phyloP scores from a whole-genome alignment of 495 filamentous ascomycete genomes.

The Annulohypoxylon bovei region DNA sequence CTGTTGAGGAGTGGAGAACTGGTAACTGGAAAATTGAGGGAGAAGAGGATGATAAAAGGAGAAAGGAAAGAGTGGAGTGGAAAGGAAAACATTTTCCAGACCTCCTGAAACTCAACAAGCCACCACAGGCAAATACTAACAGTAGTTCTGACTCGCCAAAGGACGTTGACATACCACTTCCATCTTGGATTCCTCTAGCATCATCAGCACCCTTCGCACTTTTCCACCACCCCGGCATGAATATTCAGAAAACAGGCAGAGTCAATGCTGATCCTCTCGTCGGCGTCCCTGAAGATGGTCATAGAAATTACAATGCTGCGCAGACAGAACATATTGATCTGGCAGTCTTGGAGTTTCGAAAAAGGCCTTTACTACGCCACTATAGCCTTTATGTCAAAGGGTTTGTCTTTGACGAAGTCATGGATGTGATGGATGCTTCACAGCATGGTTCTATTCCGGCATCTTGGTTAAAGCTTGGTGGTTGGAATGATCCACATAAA shows the following conservation, averaged over 20 bases:
- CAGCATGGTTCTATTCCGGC: slow-evolving; percentile 29
- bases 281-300: slow-evolving; percentile 38
- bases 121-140: background rate
- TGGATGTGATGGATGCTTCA: slow-evolving; percentile 27
- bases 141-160: too few relatives aligned
- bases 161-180: background rate
- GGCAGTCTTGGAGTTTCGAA: slow-evolving; percentile 44
- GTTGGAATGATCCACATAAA: slow-evolving; percentile 28
- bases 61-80: background rate
- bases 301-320: slow-evolving; percentile 48
- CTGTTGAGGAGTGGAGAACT: background rate
- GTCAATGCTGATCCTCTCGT: slow-evolving; percentile 53
- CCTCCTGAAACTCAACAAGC: background rate
- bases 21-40: background rate
- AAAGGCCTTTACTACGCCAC: slow-evolving; percentile 28
- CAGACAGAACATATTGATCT: slow-evolving; percentile 36
- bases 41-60: background rate
- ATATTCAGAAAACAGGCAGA: slow-evolving; percentile 37
- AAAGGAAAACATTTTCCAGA: background rate
- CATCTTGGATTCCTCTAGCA: slow-evolving; percentile 26
- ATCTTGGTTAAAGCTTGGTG: slow-evolving; percentile 32
- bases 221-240: slow-evolving; percentile 29
- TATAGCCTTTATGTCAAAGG: slow-evolving; percentile 52
- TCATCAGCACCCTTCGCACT: slow-evolving; percentile 24
- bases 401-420: slow-evolving; percentile 46